Evolutionary conservation across 2,329 filamentous ascomycete species (phyloP), one percentile per base, ranked within the genome.

Genomic region (Huntiella moniliformis): DNA sequence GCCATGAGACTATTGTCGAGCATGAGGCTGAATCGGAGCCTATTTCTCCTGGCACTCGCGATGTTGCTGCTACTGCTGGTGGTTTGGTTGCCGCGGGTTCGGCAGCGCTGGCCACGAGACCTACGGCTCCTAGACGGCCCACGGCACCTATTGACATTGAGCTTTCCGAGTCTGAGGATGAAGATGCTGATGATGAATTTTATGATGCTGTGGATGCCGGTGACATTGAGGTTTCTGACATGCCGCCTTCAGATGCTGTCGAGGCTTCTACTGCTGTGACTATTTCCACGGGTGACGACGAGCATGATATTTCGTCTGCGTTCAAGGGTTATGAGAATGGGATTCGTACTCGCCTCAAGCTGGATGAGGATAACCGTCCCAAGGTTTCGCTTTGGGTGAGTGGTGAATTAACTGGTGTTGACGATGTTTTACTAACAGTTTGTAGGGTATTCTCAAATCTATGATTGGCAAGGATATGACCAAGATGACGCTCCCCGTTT

Each of bases 381-480:
- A 95, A 88, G 66, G 84, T 96, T 51, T 91, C 82, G 28, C 76
- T 98, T 38, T 98, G 91, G 91, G 87, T 93, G 73, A 63, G 80
- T 65, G 38, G 11, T 13, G 17, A 4, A 17, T 11, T n/a, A 10
- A 12, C 10, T 4, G 16, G 8, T 18, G n/a, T 34, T 18, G 4
- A 31, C 22, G 5, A 39, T n/a, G 7, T 42, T 22, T 6, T 13
- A 36, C 39, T 46, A 46, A 46, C 28, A 16, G n/a, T 16, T 16
- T 41, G 22, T 52, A 95, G 87, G 81, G 82, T 53, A 95, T 98
- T 54, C 67, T 98, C 52, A 98, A 96, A 66, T 96, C 88, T 16
- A 96, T 98, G 91, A 94, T 98, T 62, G 91, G 91, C 52, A 96
- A 98, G 61, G 91, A 98, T 58, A 96, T 98, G 91, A 96, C 91